Percentiles rank a stretch among this genome's conserved stretches.
These are phyloP conservation scores for Lasiosphaeriaceae sp. DNA, from an alignment of 495 filamentous ascomycete species.

Conservation along the genomic window DNA sequence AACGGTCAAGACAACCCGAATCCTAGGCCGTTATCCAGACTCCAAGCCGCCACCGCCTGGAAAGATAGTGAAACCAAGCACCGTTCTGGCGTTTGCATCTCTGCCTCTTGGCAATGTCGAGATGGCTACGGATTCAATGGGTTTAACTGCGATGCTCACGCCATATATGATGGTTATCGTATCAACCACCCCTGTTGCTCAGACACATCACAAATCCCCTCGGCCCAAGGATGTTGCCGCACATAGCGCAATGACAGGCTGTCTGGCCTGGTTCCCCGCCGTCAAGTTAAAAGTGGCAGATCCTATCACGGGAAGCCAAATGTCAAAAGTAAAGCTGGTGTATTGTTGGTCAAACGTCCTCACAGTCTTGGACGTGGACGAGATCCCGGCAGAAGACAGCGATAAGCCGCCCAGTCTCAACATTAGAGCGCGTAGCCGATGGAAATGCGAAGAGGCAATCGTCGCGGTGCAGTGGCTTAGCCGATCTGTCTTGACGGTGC, in stretches of 20 bases:
- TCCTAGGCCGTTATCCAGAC: conserved; percentile 86
- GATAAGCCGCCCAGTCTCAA: conserved; percentile 70
- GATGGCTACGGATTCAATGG: conserved; percentile 80
- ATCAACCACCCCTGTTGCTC: conserved; percentile 90
- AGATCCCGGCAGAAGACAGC: conserved; percentile 60
- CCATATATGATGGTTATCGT: conserved; percentile 94
- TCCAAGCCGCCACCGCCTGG: conserved; percentile 43
- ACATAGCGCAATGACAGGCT: conserved; percentile 87
- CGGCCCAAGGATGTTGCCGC: conserved; percentile 85
- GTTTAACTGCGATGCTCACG: conserved; percentile 91
- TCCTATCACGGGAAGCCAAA: conserved; percentile 45
- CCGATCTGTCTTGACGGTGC: conserved; percentile 82
- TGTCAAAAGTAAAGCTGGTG: conserved; percentile 80
- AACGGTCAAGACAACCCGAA: conserved; percentile 82
- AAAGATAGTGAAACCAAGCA: conserved; percentile 83
- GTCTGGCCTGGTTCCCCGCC: conserved; percentile 94
- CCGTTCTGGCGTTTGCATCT: conserved; percentile 86
- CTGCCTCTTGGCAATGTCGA: conserved; percentile 90
- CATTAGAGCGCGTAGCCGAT: conserved; percentile 81
- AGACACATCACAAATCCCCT: conserved; percentile 90
- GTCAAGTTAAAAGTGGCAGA: conserved; percentile 82
- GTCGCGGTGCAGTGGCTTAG: conserved; percentile 97
- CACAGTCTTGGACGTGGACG: conserved; percentile 83
- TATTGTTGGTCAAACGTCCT: conserved; percentile 98
- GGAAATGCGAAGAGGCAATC: conserved; percentile 92